These are phyloP conservation scores for Gentiana dahurica DNA, from an alignment of 257 asterid species.

Conservation along the genomic window DNA sequence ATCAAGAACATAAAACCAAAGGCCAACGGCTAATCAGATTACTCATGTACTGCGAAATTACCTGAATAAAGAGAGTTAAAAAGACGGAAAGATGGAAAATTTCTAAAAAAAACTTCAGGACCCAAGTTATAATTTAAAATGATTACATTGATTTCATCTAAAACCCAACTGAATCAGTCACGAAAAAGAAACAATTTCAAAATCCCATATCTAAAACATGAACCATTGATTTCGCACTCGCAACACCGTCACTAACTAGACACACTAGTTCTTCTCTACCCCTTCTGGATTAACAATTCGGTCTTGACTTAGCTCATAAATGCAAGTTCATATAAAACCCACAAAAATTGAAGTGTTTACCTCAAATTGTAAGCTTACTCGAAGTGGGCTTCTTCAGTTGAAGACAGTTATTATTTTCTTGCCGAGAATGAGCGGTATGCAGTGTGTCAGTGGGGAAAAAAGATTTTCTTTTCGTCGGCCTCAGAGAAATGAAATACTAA, in stretches of 20 bases:
- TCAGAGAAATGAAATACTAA: constrained; percentile 14
- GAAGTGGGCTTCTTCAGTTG: constrained; percentile 18
- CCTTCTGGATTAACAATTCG: background rate
- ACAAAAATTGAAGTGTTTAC: constrained; percentile 1
- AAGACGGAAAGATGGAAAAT: too few relatives aligned
- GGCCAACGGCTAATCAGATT: too few relatives aligned
- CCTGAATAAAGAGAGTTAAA: too few relatives aligned
- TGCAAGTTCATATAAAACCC: background rate
- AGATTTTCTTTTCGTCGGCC: background rate
- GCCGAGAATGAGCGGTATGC: constrained; percentile 6
- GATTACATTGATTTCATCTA: too few relatives aligned
- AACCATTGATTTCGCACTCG: constrained; percentile 3
- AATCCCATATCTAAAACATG: background rate
- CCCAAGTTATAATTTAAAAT: too few relatives aligned
- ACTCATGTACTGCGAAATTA: too few relatives aligned
- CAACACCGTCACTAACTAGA: background rate
- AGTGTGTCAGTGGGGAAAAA: background rate
- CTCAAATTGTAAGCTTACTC: constrained; percentile 5
- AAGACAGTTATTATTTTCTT: constrained; percentile 7
- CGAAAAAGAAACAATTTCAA: too few relatives aligned
- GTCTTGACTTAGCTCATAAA: background rate
- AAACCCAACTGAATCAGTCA: too few relatives aligned
- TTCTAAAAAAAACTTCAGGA: too few relatives aligned
- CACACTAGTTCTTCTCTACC: background rate
- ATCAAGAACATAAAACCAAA: too few relatives aligned